Percentiles rank a stretch among this genome's conserved stretches.
Conservation (phyloP, 352 stramenopile species). For the Globisporangium spiculum region DNA sequence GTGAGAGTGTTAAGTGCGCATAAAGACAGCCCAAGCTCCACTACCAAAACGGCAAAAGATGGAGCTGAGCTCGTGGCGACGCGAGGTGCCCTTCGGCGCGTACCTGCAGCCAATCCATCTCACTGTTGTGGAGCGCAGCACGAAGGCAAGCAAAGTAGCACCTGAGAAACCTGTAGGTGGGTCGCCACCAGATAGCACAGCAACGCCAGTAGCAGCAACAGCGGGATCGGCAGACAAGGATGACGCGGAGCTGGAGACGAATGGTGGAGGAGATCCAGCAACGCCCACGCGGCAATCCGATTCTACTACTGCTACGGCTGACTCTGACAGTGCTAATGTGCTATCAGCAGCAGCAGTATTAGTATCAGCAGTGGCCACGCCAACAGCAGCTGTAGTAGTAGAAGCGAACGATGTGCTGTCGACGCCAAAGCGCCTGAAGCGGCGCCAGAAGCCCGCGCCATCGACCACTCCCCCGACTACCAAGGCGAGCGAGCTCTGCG, state of each 20-base stretch:
- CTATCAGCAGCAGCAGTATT: not conserved
- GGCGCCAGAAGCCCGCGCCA: conserved; percentile 22
- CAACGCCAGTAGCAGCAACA: conserved; percentile 10
- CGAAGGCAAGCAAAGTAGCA: not conserved
- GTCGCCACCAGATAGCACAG: not conserved
- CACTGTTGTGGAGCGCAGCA: conserved; percentile 13
- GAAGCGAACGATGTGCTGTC: not conserved
- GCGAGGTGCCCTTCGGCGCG: conserved; percentile 28
- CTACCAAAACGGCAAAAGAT: conserved; percentile 1
- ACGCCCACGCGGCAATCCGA: not conserved
- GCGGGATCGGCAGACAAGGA: not conserved
- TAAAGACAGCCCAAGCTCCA: not conserved
- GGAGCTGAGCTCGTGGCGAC: conserved; percentile 13
- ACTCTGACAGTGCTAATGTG: not conserved
- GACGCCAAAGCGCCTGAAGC: conserved; percentile 27
- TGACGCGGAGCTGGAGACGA: not conserved
- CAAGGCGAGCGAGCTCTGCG: not conserved
- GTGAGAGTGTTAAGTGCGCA: too few species aligned
- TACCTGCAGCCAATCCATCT: conserved; percentile 52
- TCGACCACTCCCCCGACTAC: not conserved
- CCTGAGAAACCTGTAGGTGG: not conserved
- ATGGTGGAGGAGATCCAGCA: not conserved
- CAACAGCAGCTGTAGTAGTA: conserved; percentile 2
- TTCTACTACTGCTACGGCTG: not conserved
- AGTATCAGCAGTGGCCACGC: not conserved